Percentiles rank a stretch among this genome's conserved stretches.
These are phyloP conservation scores for Lactifluus pinguis DNA, from an alignment of 768 basidiomycete genomes.

Conservation along the genomic window DNA sequence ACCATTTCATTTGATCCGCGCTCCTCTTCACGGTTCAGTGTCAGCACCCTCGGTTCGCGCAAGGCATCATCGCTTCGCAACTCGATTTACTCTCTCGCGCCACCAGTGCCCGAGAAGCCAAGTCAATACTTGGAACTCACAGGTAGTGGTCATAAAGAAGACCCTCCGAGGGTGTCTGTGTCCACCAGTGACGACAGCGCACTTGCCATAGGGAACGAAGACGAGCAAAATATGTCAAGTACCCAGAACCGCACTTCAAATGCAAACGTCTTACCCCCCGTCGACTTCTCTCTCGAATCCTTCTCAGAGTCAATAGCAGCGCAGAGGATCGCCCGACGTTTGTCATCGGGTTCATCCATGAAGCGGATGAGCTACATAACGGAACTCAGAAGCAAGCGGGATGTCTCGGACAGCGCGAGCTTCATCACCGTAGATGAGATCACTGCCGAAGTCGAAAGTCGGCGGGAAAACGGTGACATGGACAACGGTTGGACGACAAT, in stretches of 20 bases:
- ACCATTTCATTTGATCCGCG: slow-evolving; percentile 38
- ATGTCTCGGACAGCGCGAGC: slow-evolving; percentile 82
- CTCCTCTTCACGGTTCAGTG: slow-evolving; percentile 51
- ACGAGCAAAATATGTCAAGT: slow-evolving; percentile 27
- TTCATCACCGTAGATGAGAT: slow-evolving; percentile 96
- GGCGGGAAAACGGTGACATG: slow-evolving; percentile 42
- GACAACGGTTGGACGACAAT: slow-evolving; percentile 70
- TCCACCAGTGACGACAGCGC: slow-evolving; percentile 66
- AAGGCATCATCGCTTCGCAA: slow-evolving; percentile 36
- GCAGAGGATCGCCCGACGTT: slow-evolving; percentile 24
- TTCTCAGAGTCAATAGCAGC: slow-evolving; percentile 66
- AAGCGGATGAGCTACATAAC: slow-evolving; percentile 75
- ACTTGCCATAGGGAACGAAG: slow-evolving; percentile 50
- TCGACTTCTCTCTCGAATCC: slow-evolving; percentile 69
- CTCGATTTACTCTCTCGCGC: slow-evolving; percentile 36
- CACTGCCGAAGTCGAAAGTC: slow-evolving; percentile 86
- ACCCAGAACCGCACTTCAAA: slow-evolving; percentile 25
- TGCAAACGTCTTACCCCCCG: slow-evolving; percentile 65
- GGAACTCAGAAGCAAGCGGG: slow-evolving; percentile 72
- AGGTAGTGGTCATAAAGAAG: slow-evolving; percentile 30
- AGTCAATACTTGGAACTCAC: not conserved
- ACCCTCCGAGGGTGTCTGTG: slow-evolving; percentile 62
- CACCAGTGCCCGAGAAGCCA: slow-evolving; percentile 25
- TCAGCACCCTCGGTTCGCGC: slow-evolving; percentile 42
- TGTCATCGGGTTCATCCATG: slow-evolving; percentile 38